Percentiles rank a stretch among this genome's conserved stretches.
phyloP scores from a whole-genome alignment of 2,329 filamentous ascomycete genomes.

The Periglandula ipomoeae region DNA sequence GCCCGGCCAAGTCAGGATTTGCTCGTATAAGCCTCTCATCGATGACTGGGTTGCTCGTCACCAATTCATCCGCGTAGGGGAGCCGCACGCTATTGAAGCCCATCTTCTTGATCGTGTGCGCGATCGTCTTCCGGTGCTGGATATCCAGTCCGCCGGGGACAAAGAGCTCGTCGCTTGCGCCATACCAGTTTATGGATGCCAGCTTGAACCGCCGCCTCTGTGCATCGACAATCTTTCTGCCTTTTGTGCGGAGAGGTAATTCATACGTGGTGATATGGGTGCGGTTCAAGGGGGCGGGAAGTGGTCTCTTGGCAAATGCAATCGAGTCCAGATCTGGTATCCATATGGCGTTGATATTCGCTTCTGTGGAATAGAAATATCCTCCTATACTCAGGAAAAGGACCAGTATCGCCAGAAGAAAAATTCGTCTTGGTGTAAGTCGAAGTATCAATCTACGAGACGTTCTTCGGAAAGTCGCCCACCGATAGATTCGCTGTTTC shows the following conservation, averaged over 20 bases:
- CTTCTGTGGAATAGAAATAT: constrained; percentile 32
- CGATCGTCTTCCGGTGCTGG: constrained; percentile 52
- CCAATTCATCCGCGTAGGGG: constrained; percentile 61
- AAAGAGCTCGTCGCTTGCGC: constrained; percentile 57
- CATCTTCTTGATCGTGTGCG: constrained; percentile 46
- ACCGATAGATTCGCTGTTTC: neutral
- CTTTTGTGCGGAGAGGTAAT: constrained; percentile 49
- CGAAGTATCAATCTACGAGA: neutral
- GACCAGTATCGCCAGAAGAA: constrained; percentile 12
- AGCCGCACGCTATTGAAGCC: constrained; percentile 64
- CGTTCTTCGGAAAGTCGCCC: too few species aligned
- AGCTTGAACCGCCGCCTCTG: constrained; percentile 50
- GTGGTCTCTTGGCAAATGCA: constrained; percentile 38
- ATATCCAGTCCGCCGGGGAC: constrained; percentile 55
- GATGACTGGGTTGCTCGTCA: constrained; percentile 48
- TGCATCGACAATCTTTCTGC: constrained; percentile 52
- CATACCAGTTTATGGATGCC: constrained; percentile 62
- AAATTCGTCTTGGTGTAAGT: constrained; percentile 1
- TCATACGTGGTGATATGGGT: constrained; percentile 37
- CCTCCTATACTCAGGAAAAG: constrained; percentile 28
- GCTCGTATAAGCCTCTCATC: constrained; percentile 39
- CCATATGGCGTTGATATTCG: constrained; percentile 36
- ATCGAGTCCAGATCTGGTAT: constrained; percentile 36
- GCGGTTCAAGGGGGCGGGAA: constrained; percentile 33
- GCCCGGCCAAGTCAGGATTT: constrained; percentile 50